Evolutionary conservation across 352 stramenopile genomes (phyloP).

Genomic region (Globisporangium paddicum): DNA sequence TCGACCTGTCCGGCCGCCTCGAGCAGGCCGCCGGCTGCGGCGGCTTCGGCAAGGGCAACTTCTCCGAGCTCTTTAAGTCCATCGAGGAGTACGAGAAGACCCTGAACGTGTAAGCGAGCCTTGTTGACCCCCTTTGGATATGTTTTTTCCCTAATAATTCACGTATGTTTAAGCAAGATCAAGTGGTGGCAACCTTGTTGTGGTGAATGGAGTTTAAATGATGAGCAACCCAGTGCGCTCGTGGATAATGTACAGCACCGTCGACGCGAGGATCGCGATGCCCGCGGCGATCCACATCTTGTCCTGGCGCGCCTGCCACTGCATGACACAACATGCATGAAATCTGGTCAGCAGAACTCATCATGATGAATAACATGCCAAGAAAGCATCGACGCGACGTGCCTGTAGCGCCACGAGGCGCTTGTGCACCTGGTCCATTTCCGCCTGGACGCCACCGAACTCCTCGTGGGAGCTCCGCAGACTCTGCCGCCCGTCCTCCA

Average conservation of each 20-base stretch:
- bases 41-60: slow-evolving; percentile 92
- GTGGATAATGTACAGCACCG: slow-evolving; percentile 70
- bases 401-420: slow-evolving; percentile 51
- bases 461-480: slow-evolving; percentile 62
- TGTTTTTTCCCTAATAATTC: not conserved
- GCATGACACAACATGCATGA: slow-evolving; percentile 1
- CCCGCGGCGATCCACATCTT: slow-evolving; percentile 75
- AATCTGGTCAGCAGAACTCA: not conserved
- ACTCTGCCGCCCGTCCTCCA: slow-evolving; percentile 58
- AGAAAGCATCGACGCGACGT: slow-evolving; percentile 1
- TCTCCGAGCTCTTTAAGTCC: slow-evolving; percentile 90
- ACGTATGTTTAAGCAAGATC: slow-evolving; percentile 4
- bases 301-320: slow-evolving; percentile 77
- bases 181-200: not conserved
- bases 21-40: slow-evolving; percentile 79
- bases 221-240: slow-evolving; percentile 67
- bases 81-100: slow-evolving; percentile 90
- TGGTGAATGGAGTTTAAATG: slow-evolving; percentile 25
- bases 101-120: slow-evolving; percentile 53
- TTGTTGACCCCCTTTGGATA: not conserved
- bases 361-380: no score
- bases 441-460: slow-evolving; percentile 46
- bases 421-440: slow-evolving; percentile 54
- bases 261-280: slow-evolving; percentile 51
- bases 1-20: slow-evolving; percentile 54